phyloP scores from a whole-genome alignment of 1,284 basidiomycete genomes.

The Malassezia caprae region DNA sequence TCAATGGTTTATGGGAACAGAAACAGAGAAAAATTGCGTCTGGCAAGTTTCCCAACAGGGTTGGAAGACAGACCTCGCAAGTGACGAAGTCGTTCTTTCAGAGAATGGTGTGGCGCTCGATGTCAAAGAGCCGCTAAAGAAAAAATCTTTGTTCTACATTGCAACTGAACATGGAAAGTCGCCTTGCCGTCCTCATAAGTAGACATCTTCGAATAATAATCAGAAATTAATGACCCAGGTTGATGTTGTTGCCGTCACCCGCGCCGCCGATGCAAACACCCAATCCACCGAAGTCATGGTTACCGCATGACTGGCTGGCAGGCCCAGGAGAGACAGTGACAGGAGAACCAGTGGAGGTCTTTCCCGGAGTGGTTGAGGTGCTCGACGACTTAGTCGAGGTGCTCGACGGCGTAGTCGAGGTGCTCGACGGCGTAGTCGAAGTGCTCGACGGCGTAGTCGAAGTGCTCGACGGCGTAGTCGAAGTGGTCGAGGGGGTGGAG shows the following conservation, averaged over 20 bases:
- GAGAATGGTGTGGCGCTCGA: conserved; percentile 4
- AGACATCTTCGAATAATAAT: background rate
- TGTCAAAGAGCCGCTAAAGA: background rate
- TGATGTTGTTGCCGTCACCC: background rate
- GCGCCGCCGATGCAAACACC: background rate
- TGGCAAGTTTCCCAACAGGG: conserved; percentile 4
- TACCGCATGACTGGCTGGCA: background rate
- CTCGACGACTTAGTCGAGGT: background rate
- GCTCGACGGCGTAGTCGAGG: background rate
- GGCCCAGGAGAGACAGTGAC: background rate
- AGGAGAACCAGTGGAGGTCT: background rate
- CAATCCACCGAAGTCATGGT: background rate
- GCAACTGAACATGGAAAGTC: background rate
- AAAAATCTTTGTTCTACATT: background rate
- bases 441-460: background rate
- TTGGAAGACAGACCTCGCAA: conserved; percentile 3
- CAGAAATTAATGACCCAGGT: background rate
- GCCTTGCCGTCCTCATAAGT: background rate
- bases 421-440: background rate
- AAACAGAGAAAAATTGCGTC: background rate
- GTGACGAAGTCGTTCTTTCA: conserved; percentile 5
- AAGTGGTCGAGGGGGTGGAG: background rate
- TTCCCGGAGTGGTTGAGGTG: background rate
- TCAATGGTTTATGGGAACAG: conserved; percentile 7
- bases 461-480: background rate